A percentile compares a stretch with the other conserved stretches of the same genome.
Evolutionary conservation across 371 early-diverging fungal genomes (phyloP).

Genomic region (Umbelopsis sp.): DNA sequence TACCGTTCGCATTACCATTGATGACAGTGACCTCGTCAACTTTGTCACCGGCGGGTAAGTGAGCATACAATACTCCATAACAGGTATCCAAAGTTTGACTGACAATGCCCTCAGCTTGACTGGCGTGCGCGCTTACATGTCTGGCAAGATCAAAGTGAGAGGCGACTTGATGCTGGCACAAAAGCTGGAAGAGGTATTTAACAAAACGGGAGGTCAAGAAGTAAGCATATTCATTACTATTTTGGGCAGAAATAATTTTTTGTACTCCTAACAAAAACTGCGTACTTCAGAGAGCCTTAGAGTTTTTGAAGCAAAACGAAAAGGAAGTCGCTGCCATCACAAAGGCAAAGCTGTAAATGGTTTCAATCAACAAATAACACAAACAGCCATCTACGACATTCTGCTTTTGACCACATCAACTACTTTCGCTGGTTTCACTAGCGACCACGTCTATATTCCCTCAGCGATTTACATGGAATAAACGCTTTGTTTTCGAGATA

Average conservation of each 20-base stretch:
- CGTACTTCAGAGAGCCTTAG: conserved; percentile 32
- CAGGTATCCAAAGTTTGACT: background rate
- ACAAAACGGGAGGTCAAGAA: conserved; percentile 45
- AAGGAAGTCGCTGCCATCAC: conserved; percentile 19
- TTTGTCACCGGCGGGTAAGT: conserved; percentile 51
- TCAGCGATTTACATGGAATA: too few relatives aligned
- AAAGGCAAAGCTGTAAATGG: conserved; percentile 25
- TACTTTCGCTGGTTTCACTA: too few relatives aligned
- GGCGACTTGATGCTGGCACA: conserved; percentile 53
- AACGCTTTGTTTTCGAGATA: too few relatives aligned
- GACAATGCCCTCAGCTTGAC: conserved; percentile 34
- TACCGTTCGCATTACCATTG: conserved; percentile 43
- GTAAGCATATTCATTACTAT: conserved; percentile 25
- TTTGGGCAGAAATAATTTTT: background rate
- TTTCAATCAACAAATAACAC: background rate
- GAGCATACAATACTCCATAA: background rate
- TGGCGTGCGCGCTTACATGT: conserved; percentile 53
- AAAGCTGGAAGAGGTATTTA: conserved; percentile 47
- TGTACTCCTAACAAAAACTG: background rate
- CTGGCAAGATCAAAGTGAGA: conserved; percentile 44
- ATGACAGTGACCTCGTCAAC: conserved; percentile 44
- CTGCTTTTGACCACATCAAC: too few relatives aligned
- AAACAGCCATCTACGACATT: background rate
- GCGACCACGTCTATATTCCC: too few relatives aligned
- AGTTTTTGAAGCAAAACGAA: conserved; percentile 45